Evolutionary conservation across 1,139 yeast genomes (phyloP), one percentile per base, ranked within the genome.

Genomic region (Taphrina sp.): DNA sequence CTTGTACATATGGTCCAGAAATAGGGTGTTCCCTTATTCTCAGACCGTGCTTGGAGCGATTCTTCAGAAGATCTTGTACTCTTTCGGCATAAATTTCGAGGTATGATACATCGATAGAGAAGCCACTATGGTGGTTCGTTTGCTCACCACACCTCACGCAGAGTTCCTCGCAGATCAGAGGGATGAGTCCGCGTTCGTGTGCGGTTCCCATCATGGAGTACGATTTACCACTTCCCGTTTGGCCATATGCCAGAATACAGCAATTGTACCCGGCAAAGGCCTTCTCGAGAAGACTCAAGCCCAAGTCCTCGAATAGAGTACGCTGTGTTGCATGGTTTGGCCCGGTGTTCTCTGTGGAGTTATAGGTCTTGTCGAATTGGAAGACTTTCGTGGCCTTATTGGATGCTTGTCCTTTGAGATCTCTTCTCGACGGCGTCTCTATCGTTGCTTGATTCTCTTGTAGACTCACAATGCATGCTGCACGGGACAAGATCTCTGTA

Each of bases 211-310:
- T 80, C 89, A 84, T 83, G 1, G 90, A 82, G 63, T 74, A 78
- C 0, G 90, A 80, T 64, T 84, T 84, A 2, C 92, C 92, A 0
- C 80, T 75, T 2, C 90, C 85, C 0, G 92, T 84, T 66, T 84
- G 90, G 1, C 94, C 94, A 64, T 85, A 82, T 0, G 92, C 90
- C 63, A 85, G 73, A 8, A 85, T 76, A 66, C 92, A 84, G 22
- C 85, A 83, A 65, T 85, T 84, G 67, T 76, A 85, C 0, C 94
- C 94, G 57, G 75, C 75, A 62, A 83, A 74, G 33, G 82, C 77
- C 64, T 84, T 87, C 28, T 76, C 74, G n/a, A 85, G 69, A 58
- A 82, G 72, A 39, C 78, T 80, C 2, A 75, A 73, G 0, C 89
- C 92, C 3, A 81, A 72, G 12, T 71, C 69, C 2, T 69, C 64